Conservation (phyloP, 768 basidiomycete genomes). For the Candolleomyces eurysporus region DNA sequence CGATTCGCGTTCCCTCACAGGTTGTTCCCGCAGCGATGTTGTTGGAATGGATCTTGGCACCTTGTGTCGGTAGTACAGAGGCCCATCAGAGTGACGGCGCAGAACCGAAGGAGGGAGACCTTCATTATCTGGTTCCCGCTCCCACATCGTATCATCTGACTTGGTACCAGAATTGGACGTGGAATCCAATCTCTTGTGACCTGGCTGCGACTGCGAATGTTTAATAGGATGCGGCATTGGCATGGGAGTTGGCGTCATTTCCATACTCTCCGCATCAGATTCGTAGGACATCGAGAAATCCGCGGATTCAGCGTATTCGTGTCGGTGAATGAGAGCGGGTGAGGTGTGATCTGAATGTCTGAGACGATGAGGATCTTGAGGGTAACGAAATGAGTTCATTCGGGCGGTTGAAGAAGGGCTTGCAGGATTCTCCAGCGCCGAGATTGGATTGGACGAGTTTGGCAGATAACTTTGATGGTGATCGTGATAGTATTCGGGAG, state of each 20-base stretch:
- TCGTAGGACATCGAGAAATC: constrained; percentile 37
- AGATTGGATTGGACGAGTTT: constrained; percentile 13
- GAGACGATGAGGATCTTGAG: constrained; percentile 9
- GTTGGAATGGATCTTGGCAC: constrained; percentile 15
- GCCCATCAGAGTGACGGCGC: constrained; percentile 31
- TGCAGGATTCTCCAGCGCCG: constrained; percentile 6
- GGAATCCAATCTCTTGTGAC: constrained; percentile 4
- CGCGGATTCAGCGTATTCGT: constrained; percentile 22
- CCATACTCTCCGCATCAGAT: constrained; percentile 30
- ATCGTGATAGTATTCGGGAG: constrained; percentile 23
- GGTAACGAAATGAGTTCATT: constrained; percentile 23
- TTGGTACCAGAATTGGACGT: background rate
- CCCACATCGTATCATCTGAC: constrained; percentile 10
- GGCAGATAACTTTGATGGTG: constrained; percentile 11
- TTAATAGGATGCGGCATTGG: constrained; percentile 16
- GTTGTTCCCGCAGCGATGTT: constrained; percentile 5
- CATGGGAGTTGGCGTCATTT: constrained; percentile 18
- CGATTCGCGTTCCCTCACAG: constrained; percentile 14
- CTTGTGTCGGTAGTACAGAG: constrained; percentile 24
- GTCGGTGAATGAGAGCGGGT: constrained; percentile 1
- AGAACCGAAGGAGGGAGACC: constrained; percentile 4
- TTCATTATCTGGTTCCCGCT: constrained; percentile 4
- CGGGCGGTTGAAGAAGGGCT: constrained; percentile 14
- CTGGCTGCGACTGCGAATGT: constrained; percentile 11
- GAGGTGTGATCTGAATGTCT: background rate